Conservation (phyloP, 225 moss, liverwort and hornwort species). For the Neckera pumila region DNA sequence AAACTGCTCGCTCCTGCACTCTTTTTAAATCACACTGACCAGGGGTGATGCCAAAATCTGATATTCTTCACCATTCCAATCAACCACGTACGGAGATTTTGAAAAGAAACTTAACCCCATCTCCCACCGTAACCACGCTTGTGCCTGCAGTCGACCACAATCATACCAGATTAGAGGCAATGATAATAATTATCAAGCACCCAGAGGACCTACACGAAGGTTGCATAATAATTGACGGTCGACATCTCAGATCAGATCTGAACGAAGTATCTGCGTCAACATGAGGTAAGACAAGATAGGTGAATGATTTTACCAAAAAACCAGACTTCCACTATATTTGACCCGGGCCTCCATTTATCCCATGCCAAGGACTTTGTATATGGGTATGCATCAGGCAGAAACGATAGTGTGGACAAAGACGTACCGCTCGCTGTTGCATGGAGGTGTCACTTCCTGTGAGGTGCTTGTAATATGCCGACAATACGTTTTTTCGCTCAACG, state of each 20-base stretch:
- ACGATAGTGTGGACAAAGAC: not conserved
- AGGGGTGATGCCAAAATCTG: constrained; percentile 22
- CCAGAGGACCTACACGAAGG: not conserved
- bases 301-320: not conserved
- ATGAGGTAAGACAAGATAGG: not conserved
- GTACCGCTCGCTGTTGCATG: constrained; percentile 50
- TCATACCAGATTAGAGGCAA: not conserved
- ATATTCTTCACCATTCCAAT: constrained; percentile 63
- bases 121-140: constrained; percentile 79
- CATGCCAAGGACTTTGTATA: not conserved
- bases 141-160: constrained; percentile 25
- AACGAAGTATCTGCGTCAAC: not conserved
- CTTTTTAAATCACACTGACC: constrained; percentile 1
- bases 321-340: not conserved
- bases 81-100: constrained; percentile 36
- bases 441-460: constrained; percentile 44
- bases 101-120: constrained; percentile 68
- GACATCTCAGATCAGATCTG: not conserved
- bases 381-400: not conserved
- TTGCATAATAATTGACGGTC: not conserved
- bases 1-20: not conserved
- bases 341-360: not conserved
- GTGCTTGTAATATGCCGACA: constrained; percentile 54
- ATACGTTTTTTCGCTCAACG: constrained; percentile 31
- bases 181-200: not conserved